Conservation (phyloP, 2,329 filamentous ascomycete species). For the Pseudogymnoascus sp. region DNA sequence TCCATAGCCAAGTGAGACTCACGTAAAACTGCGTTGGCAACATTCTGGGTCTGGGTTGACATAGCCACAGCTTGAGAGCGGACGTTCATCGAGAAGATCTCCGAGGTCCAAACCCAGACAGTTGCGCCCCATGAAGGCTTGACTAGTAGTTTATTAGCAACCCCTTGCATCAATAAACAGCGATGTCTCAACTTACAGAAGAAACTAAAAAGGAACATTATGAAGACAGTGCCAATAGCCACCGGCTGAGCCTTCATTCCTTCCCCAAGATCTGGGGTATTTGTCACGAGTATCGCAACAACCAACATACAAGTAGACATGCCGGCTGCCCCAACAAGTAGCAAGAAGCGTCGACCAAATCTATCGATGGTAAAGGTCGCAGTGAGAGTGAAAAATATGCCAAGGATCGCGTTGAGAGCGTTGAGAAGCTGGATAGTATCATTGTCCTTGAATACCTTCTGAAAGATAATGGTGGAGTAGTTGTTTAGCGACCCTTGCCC, state of each 20-base stretch:
- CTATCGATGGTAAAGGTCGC: slow-evolving; percentile 48
- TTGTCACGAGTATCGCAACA: slow-evolving; percentile 43
- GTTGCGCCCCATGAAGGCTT: slow-evolving; percentile 22
- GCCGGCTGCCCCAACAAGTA: slow-evolving; percentile 44
- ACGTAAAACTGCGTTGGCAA: not conserved
- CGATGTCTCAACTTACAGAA: slow-evolving; percentile 14
- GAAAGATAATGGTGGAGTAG: slow-evolving; percentile 48
- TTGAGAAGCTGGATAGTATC: slow-evolving; percentile 47
- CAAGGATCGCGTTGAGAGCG: slow-evolving; percentile 47
- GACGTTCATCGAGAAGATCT: slow-evolving; percentile 30
- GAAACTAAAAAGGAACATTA: slow-evolving; percentile 23
- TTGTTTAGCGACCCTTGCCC: slow-evolving; percentile 48
- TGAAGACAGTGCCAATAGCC: slow-evolving; percentile 28
- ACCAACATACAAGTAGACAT: slow-evolving; percentile 50
- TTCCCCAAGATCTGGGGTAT: slow-evolving; percentile 35
- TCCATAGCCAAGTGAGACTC: not conserved
- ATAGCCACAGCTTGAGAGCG: slow-evolving; percentile 23
- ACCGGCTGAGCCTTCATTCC: slow-evolving; percentile 43
- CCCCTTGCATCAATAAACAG: not conserved
- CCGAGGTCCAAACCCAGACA: slow-evolving; percentile 27
- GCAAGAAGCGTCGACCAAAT: slow-evolving; percentile 45
- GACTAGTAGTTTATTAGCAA: not conserved
- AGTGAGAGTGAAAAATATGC: slow-evolving; percentile 48
- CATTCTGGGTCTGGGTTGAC: not conserved
- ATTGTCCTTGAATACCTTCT: slow-evolving; percentile 43